A percentile compares a stretch with the other conserved stretches of the same genome.
phyloP scores from a whole-genome alignment of 2,329 filamentous ascomycete genomes.

The Pseudogymnoascus sp. region DNA sequence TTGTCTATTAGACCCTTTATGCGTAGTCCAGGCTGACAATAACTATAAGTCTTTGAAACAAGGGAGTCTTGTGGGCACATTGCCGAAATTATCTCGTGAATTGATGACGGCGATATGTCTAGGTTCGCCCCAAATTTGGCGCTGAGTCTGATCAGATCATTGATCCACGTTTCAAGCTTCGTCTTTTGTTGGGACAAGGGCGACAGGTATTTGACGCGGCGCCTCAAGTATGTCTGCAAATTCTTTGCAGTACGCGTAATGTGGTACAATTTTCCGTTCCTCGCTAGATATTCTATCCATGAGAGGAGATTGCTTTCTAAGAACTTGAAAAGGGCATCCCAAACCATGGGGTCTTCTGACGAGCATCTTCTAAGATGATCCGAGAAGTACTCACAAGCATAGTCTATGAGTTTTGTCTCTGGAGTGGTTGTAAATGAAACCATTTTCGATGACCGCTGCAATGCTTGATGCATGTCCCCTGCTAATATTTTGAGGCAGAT shows the following conservation, averaged over 20 bases:
- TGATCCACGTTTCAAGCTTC: slow-evolving; percentile 19
- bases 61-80: slow-evolving; percentile 28
- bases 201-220: neutral
- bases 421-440: neutral
- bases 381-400: slow-evolving; percentile 12
- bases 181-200: too few species aligned
- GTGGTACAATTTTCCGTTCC: slow-evolving; percentile 17
- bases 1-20: slow-evolving; percentile 20
- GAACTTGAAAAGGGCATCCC: neutral
- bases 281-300: slow-evolving; percentile 28
- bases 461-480: slow-evolving; percentile 13
- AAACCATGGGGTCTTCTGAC: neutral
- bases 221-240: slow-evolving; percentile 24
- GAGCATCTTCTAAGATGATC: slow-evolving; percentile 10
- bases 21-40: slow-evolving; percentile 9
- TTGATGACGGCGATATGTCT: slow-evolving; percentile 26
- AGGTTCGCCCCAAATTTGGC: slow-evolving; percentile 28
- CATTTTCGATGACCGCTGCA: neutral
- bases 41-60: slow-evolving; percentile 17
- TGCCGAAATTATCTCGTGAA: slow-evolving; percentile 27
- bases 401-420: neutral
- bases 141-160: slow-evolving; percentile 26
- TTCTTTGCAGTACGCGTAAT: slow-evolving; percentile 26
- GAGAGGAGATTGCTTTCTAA: slow-evolving; percentile 19
- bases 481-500: slow-evolving; percentile 20